These are phyloP conservation scores for Styphnolobium japonicum DNA, from an alignment of 306 rosid genomes.

Conservation along the genomic window DNA sequence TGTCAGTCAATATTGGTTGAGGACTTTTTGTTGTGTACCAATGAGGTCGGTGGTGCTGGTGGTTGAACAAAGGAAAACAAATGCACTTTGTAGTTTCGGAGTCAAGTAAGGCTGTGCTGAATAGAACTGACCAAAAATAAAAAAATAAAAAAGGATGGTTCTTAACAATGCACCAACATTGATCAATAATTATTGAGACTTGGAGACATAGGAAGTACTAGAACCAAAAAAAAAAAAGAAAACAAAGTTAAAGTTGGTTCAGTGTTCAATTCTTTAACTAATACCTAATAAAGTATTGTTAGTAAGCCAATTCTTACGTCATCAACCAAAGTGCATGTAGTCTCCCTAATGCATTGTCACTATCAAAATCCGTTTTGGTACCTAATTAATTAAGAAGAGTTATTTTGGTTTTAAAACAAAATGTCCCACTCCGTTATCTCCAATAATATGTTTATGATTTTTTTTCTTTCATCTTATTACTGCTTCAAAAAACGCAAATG, in stretches of 20 bases:
- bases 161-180: constrained; percentile 4
- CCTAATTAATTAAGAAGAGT: constrained; percentile 4
- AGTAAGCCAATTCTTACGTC: constrained; percentile 24
- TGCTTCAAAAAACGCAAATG: neutral
- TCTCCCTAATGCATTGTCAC: constrained; percentile 23
- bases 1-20: constrained; percentile 23
- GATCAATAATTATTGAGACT: neutral
- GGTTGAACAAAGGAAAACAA: constrained; percentile 19
- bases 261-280: constrained; percentile 38
- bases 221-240: neutral
- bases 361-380: constrained; percentile 19
- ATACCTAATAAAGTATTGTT: constrained; percentile 28
- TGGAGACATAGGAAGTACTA: neutral
- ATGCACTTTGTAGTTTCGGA: constrained; percentile 6
- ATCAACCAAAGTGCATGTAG: constrained; percentile 24
- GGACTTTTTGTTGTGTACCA: neutral
- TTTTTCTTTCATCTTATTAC: neutral
- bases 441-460: neutral
- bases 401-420: neutral
- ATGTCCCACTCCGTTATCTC: neutral
- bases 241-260: constrained; percentile 15
- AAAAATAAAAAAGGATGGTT: neutral
- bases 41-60: neutral
- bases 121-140: neutral
- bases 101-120: constrained; percentile 25